Conservation (phyloP, 768 basidiomycete species). For the Lepiota brunneoincarnata region DNA sequence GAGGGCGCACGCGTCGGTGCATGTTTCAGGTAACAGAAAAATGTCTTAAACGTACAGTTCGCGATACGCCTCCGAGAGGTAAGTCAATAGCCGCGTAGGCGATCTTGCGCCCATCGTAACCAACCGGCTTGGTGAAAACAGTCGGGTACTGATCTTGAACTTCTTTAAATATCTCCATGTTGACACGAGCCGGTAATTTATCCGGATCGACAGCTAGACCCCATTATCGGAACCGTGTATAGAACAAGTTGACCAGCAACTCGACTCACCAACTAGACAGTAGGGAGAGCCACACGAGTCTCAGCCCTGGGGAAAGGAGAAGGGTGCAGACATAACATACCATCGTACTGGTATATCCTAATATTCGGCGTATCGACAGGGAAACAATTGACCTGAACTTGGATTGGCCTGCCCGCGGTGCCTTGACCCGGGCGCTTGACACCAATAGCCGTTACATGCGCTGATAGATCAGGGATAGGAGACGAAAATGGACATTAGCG, state of each 20-base stretch:
- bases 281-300: neutral
- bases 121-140: slow-evolving; percentile 71
- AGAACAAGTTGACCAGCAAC: too few relatives aligned
- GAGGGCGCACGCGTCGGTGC: neutral
- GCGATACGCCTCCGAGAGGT: slow-evolving; percentile 49
- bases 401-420: slow-evolving; percentile 23
- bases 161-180: slow-evolving; percentile 62
- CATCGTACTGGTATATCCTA: slow-evolving; percentile 76
- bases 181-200: slow-evolving; percentile 62
- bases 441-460: slow-evolving; percentile 26
- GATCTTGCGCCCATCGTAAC: slow-evolving; percentile 81
- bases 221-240: neutral
- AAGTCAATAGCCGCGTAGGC: slow-evolving; percentile 57
- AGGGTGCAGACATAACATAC: slow-evolving; percentile 36
- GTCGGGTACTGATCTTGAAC: slow-evolving; percentile 58
- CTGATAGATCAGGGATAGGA: slow-evolving; percentile 16
- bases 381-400: slow-evolving; percentile 56
- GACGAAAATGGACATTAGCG: neutral
- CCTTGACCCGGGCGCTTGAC: slow-evolving; percentile 33
- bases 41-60: slow-evolving; percentile 39
- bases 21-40: neutral
- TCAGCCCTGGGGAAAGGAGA: neutral
- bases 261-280: slow-evolving; percentile 7
- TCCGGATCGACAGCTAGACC: slow-evolving; percentile 61
- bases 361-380: slow-evolving; percentile 50